Base-by-base conservation (phyloP, 2,329 filamentous ascomycete genomes). In the Achaetomium macrosporum region DNA sequence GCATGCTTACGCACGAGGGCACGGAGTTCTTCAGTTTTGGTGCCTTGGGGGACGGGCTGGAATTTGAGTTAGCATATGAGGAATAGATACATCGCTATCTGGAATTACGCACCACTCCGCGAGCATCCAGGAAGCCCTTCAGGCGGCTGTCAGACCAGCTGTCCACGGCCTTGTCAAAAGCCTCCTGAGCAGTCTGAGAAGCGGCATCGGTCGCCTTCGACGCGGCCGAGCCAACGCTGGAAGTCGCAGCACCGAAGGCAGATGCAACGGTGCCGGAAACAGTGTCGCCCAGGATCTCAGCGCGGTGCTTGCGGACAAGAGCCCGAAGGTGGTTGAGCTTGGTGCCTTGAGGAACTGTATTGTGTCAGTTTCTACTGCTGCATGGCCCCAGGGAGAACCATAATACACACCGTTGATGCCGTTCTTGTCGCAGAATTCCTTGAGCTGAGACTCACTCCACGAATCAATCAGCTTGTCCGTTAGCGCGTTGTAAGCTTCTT, bases 381-480 rank as follows among this genome's bases (percentile, higher is more conserved):
- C n/a, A n/a, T 37, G 10, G 11, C 12, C 7, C 15, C 5, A n/a
- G 7, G 8, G 5, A 13, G 33, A 35, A 16, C 4, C 5, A 13
- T 5, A 8, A 13, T 37, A 57, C 67, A 29, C 62, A 73, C 72
- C 71, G 12, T 66, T 69, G 66, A 99, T 87, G 53, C 83, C 83
- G 63, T 97, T 93, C 78, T 91, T 89, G 74, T 97, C 92, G 51
- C 84, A 84, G 75, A 93, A 97, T 58, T 89, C 85, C 78, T 97
- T 97, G 68, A 99, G 79, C 69, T 95, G 77, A 39, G 79, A 80
- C 65, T 96, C 91, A 64, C 87, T 85, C 93, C 93, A 99, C 4
- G 88, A 84, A 62, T 95, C 85, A 65, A 97, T 87, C 49, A 96
- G 76, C 63, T 85, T 84, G 63, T 97, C 89, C 57, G 85, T 89